Base-by-base conservation (phyloP, 129 eudicot species). In the Heracleum sosnowskyi region DNA sequence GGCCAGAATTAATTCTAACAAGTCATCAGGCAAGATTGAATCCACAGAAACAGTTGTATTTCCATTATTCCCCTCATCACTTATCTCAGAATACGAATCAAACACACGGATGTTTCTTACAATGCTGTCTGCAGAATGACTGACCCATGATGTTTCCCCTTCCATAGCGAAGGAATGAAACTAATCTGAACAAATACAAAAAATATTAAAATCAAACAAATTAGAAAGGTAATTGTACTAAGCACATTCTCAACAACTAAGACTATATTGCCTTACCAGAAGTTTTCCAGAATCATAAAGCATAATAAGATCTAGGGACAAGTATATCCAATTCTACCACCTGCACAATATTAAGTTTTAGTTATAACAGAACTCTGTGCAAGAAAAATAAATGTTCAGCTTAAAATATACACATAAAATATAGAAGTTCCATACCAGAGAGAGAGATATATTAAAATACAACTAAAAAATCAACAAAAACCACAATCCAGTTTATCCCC, bases 141-240 rank as follows among this genome's bases (percentile, higher is more conserved):
- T 92, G 57, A 90, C 88, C 99, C 99, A 96, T 76, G 97, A 90
- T 76, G 95, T 83, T 83, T 89, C 87, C 69, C 91, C 92, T 47
- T 83, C 90, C 99, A 96, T 96, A 79, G 77, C 76, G 45, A 75
- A 75, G 41, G 77, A 73, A 51, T 47, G 75, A 33, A 37, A 47
- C 51, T 41, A 78, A 81, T 80, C 87, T 84, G 76, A 74, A 40
- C 26, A 60, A 3, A 10, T n/a, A 60, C 68, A 60, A n/a, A n/a
- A 60, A 60, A 26, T 11, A 12, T n/a, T 9, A 60, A 60, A 55
- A 29, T 26, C 22, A 31, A 66, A 16, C 73, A 62, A 40, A 17
- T 70, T 24, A 24, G 31, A 76, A 78, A 60, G 33, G 68, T 9
- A 26, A 24, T 24, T n/a, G 13, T 8, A 55, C 12, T 4, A 24